Conservation (phyloP, 2,329 filamentous ascomycete genomes). For the Trichophyton equinum region DNA sequence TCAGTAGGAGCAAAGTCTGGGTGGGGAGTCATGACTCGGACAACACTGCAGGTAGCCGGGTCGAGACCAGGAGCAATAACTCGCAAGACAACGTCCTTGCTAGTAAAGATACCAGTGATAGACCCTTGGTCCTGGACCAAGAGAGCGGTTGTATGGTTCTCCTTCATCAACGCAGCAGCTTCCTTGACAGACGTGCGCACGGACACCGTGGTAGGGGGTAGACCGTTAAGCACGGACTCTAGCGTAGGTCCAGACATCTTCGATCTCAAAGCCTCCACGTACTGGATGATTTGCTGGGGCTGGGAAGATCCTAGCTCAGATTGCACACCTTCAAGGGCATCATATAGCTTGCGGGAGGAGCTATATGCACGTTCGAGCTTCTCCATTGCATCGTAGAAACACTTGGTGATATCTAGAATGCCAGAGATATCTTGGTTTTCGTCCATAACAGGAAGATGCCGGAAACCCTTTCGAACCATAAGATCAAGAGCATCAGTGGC, state of each 20-base stretch:
- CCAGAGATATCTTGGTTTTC: conserved; percentile 99
- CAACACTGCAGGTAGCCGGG: conserved; percentile 88
- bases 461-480: conserved; percentile 97
- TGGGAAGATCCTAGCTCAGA: conserved; percentile 92
- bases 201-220: conserved; percentile 86
- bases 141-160: conserved; percentile 94
- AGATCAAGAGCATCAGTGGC: conserved; percentile 93
- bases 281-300: conserved; percentile 97
- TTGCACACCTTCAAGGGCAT: conserved; percentile 93
- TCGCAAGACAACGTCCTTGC: conserved; percentile 95
- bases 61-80: conserved; percentile 95
- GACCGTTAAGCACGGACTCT: conserved; percentile 82
- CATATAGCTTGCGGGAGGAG: conserved; percentile 94
- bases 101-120: conserved; percentile 98
- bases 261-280: conserved; percentile 83
- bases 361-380: conserved; percentile 96
- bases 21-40: conserved; percentile 97
- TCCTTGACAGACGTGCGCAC: conserved; percentile 95
- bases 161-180: conserved; percentile 91
- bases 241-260: conserved; percentile 98
- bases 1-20: conserved; percentile 97
- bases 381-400: conserved; percentile 99
- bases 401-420: conserved; percentile 97
- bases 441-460: conserved; percentile 97
- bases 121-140: conserved; percentile 92